Percentiles rank a stretch among this genome's conserved stretches.
Conservation (phyloP, 306 rosid genomes). For the Quercus engelmannii region DNA sequence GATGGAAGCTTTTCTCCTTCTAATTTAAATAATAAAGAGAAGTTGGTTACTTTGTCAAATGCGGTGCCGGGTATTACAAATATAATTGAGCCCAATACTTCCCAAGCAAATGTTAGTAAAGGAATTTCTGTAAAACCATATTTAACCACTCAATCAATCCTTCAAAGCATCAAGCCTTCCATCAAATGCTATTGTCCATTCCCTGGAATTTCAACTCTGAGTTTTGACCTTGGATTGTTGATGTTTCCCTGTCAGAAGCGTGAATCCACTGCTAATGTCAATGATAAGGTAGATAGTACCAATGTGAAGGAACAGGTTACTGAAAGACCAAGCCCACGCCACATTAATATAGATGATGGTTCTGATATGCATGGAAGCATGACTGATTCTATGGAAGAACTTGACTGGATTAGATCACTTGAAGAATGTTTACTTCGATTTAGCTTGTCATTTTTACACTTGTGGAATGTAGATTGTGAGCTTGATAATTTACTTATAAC, state of each 20-base stretch:
- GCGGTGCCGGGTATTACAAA: conserved; percentile 44
- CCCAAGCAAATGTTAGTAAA: conserved; percentile 41
- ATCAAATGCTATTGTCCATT: conserved; percentile 82
- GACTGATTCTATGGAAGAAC: conserved; percentile 39
- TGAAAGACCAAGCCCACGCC: conserved; percentile 44
- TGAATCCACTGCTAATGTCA: conserved; percentile 32
- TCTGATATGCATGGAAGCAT: conserved; percentile 26
- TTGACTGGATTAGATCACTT: conserved; percentile 48
- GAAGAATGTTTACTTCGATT: conserved; percentile 80
- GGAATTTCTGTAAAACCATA: conserved; percentile 32
- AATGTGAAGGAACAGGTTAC: conserved; percentile 50
- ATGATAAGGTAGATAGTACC: conserved; percentile 29
- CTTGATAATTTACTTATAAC: conserved; percentile 78
- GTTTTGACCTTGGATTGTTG: conserved; percentile 77
- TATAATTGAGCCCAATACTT: conserved; percentile 38
- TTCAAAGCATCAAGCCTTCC: conserved; percentile 55
- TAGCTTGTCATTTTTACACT: conserved; percentile 84
- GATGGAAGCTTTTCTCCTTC: conserved; percentile 61
- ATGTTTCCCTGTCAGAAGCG: conserved; percentile 53
- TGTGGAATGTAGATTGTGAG: conserved; percentile 70
- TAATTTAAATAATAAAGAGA: conserved; percentile 36
- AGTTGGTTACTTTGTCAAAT: conserved; percentile 41
- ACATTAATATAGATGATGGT: conserved; percentile 27
- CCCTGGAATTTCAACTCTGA: conserved; percentile 81
- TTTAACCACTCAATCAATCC: conserved; percentile 27